Base-by-base conservation (phyloP, 257 asterid genomes). In the Solanum virginianum region DNA sequence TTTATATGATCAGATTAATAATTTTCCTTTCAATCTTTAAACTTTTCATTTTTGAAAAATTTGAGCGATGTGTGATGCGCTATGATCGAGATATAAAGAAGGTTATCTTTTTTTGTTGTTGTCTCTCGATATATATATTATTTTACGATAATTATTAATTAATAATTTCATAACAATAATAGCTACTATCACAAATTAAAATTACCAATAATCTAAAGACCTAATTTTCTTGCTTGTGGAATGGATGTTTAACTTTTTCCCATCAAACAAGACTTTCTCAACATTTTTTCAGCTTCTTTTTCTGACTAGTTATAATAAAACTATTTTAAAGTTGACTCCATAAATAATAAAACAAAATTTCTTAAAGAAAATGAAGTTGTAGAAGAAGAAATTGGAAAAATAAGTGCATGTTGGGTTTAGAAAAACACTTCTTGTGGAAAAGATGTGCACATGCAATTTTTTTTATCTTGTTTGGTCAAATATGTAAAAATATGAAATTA, bases 221-320 rank as follows among this genome's bases (percentile, higher is more conserved):
- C 32, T 72, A 18, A 43, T 20, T 74, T 82, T 82, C 60, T 82
- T 68, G 84, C 60, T n/a, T 9, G 69, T 62, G 22, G 62, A 83
- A 82, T 72, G 22, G 24, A 26, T 29, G 41, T 8, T 26, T 55
- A 55, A 41, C 69, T 49, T 49, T 68, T 85, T 69, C 59, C n/a
- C 4, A 26, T 83, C 80, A 22, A 65, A 51, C 45, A 66, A 10
- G 51, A 65, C 10, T 80, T 79, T 79, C 10, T 32, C 22, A 49
- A 75, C 62, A 72, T 26, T 39, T 72, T 39, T 39, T 18, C 36
- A 51, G 88, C 90, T 53, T 80, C 88, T 80, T 88, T 88, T 86
- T 62, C 84, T 86, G 87, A 86, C 90, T 62, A 80, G 16, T 53
- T 22, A 65, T 18, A 24, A 14, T 70, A 43, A 63, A 59, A n/a